phyloP scores from a whole-genome alignment of 352 stramenopile genomes.

The Phytophthora megakarya region DNA sequence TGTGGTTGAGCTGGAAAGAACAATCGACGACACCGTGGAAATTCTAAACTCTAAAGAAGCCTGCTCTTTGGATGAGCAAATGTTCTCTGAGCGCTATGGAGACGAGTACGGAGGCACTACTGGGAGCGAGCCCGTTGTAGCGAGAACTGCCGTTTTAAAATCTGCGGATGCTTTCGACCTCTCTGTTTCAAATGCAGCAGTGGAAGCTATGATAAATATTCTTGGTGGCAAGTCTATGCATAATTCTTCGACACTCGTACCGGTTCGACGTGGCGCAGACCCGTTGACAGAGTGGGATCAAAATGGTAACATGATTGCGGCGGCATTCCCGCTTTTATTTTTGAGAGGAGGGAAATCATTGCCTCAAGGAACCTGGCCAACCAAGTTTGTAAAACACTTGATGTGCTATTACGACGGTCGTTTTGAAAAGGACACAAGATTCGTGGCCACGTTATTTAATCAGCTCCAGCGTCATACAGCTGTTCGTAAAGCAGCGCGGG shows the following conservation, averaged over 20 bases:
- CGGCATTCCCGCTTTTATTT: constrained; percentile 4
- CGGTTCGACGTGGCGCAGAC: neutral
- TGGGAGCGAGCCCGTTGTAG: too few relatives aligned
- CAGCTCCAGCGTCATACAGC: constrained; percentile 8
- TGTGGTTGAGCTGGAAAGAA: too few relatives aligned
- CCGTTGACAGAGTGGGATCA: constrained; percentile 3
- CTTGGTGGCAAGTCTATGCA: too few relatives aligned
- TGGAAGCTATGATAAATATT: neutral
- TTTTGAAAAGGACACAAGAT: neutral
- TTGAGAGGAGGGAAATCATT: neutral
- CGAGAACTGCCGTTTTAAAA: neutral
- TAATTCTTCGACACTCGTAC: neutral
- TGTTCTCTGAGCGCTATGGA: too few relatives aligned
- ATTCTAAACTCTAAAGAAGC: too few relatives aligned
- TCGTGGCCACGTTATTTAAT: constrained; percentile 6
- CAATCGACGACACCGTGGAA: too few relatives aligned
- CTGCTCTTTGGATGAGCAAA: too few relatives aligned
- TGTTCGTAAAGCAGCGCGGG: neutral
- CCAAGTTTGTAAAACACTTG: neutral
- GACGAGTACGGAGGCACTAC: too few relatives aligned
- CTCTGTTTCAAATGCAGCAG: neutral
- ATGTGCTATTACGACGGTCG: constrained; percentile 4
- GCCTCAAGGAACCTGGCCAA: neutral
- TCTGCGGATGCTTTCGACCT: neutral
- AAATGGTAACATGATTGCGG: constrained; percentile 16